Base-by-base conservation (phyloP, 495 filamentous ascomycete genomes). In the Neohortaea acidophila region DNA sequence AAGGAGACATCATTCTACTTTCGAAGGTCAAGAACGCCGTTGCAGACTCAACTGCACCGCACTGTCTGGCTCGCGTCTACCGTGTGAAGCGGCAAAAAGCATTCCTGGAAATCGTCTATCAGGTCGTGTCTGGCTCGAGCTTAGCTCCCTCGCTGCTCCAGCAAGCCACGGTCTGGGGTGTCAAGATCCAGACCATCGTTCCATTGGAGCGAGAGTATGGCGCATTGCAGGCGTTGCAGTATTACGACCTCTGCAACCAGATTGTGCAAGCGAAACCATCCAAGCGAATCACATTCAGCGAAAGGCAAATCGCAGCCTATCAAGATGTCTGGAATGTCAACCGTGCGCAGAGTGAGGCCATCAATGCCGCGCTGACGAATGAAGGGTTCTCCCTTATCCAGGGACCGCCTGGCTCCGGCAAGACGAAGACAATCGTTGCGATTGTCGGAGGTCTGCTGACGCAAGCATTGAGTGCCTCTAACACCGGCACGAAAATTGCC, bases 371-470 rank as follows among this genome's bases (percentile, higher is more conserved):
- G 4, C 69, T 84, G 22, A 84, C 87, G 47, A 94, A 94, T 48
- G 86, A 94, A 59, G 89, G 79, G 0, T 97, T 97, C 54, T 94
- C 86, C 6, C 66, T 97, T 34, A 81, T 97, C 40, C 89, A 97
- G 59, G 89, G 89, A 27, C 91, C 89, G 34, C 89, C 89, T 1
- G 89, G 89, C 52, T 89, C 87, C 3, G 89, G 89, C 51, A 97
- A 97, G 60, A 97, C 89, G 0, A 97, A 96, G 56, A 97, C 89
- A 0, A 96, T 97, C 38, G 73, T 93, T 42, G 89, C 87, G 32
- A 92, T 96, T 62, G 84, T 94, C 11, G 89, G 89, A 29, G 81
- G 84, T 43, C 65, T 96, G 6, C 51, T 97, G 10, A 83, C 73
- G 3, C 24, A 41, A 15, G 17, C 19, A 5, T 21, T 50, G 31